A percentile compares a stretch with the other conserved stretches of the same genome.
Conservation (phyloP, 2,329 filamentous ascomycete genomes). For the Botrytis sinoallii region DNA sequence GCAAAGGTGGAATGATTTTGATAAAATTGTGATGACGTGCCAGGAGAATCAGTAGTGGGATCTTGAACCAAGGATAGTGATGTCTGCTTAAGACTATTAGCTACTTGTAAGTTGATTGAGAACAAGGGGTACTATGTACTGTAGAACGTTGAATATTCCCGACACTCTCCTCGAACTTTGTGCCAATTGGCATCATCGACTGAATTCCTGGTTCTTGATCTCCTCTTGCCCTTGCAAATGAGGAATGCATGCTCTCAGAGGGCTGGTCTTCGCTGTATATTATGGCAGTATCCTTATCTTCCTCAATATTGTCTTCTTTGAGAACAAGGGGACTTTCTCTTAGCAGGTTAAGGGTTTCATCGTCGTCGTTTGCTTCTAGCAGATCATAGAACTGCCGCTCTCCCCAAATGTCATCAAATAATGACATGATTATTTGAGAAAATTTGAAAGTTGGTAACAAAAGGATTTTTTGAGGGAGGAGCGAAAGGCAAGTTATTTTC, state of each 20-base stretch:
- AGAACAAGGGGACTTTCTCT: not conserved
- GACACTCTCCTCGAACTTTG: not conserved
- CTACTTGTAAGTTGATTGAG: no score
- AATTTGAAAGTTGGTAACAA: not conserved
- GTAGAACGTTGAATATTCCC: no score
- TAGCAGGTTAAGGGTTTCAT: not conserved
- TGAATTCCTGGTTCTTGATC: no score
- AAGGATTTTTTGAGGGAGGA: not conserved
- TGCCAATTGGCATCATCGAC: not conserved
- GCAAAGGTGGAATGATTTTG: not conserved
- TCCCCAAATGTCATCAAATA: not conserved
- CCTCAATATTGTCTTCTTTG: not conserved
- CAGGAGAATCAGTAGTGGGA: no score
- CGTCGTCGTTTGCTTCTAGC: not conserved
- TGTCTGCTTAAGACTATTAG: not conserved
- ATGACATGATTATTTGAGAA: not conserved
- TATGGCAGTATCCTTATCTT: not conserved
- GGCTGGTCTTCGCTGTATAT: not conserved
- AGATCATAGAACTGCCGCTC: not conserved
- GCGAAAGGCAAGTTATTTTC: not conserved
- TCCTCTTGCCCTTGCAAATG: fast-evolving
- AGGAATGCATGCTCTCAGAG: no score
- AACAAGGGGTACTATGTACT: not conserved
- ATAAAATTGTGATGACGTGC: not conserved
- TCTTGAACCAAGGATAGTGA: not conserved